Conservation (phyloP, 1,139 yeast species). For the Pichia inconspicua region DNA sequence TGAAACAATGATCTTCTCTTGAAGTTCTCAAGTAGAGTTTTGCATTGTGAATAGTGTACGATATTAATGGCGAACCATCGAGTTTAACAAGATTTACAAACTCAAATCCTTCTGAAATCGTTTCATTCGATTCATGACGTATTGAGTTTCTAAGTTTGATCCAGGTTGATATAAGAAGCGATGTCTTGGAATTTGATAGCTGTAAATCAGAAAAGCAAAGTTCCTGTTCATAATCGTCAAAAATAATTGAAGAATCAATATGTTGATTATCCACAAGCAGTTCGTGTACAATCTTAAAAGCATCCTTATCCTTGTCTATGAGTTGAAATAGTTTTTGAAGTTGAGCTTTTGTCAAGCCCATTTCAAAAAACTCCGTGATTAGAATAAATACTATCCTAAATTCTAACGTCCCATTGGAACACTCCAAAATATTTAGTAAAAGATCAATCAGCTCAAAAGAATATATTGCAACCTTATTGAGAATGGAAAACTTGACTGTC, state of each 20-base stretch:
- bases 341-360: constrained; percentile 4
- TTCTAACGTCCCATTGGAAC: not conserved
- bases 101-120: not conserved
- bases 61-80: constrained; percentile 4
- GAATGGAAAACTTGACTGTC: constrained; percentile 1
- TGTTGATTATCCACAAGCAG: not conserved
- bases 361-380: constrained; percentile 2
- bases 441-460: constrained; percentile 1
- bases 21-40: constrained; percentile 11
- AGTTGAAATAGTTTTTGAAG: not conserved
- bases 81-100: not conserved
- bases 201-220: not conserved
- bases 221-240: constrained; percentile 1
- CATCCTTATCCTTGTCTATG: not conserved
- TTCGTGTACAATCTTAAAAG: not conserved
- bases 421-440: not conserved
- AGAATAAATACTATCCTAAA: not conserved
- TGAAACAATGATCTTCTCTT: constrained; percentile 18
- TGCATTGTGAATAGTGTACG: constrained; percentile 13
- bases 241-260: constrained; percentile 1
- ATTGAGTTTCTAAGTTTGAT: not conserved
- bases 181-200: not conserved
- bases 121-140: not conserved
- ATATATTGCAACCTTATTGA: constrained; percentile 3
- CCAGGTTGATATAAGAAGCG: constrained; percentile 6